A percentile compares a stretch with the other conserved stretches of the same genome.
These are phyloP conservation scores for Coemansia sp. DNA, from an alignment of 192 early-diverging fungal species.

Conservation along the genomic window DNA sequence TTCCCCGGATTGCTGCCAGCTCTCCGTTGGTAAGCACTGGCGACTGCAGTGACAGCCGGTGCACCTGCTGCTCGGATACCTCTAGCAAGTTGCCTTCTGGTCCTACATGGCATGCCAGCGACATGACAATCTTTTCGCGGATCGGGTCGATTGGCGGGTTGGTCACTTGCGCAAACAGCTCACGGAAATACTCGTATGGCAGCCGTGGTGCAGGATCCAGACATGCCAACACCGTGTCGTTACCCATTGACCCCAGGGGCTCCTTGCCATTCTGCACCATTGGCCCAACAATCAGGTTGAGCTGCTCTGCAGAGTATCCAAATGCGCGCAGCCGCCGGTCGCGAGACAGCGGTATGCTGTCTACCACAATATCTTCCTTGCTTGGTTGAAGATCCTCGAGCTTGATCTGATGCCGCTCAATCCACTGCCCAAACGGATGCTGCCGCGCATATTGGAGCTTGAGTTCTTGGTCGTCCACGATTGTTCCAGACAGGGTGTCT, in stretches of 20 bases:
- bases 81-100: conserved; percentile 93
- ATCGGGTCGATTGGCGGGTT: conserved; percentile 99
- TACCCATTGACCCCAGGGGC: conserved; percentile 98
- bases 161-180: conserved; percentile 97
- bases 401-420: conserved; percentile 76
- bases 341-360: conserved; percentile 61
- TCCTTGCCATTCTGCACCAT: conserved; percentile 94
- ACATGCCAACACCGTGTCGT: conserved; percentile 94
- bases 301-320: conserved; percentile 90
- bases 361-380: conserved; percentile 52
- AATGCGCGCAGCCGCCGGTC: conserved; percentile 82
- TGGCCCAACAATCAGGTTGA: conserved; percentile 82
- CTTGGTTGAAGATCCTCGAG: conserved; percentile 59
- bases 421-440: conserved; percentile 81
- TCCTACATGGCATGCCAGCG: conserved; percentile 89
- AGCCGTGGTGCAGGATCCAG: conserved; percentile 82
- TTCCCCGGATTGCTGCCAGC: conserved; percentile 71
- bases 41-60: conserved; percentile 76
- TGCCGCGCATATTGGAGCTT: conserved; percentile 72
- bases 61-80: conserved; percentile 73
- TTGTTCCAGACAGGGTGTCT: conserved; percentile 82
- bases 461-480: conserved; percentile 89
- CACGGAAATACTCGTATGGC: conserved; percentile 95
- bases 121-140: conserved; percentile 98
- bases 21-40: conserved; percentile 85